Evolutionary conservation across 306 rosid genomes (phyloP).

Genomic region (Vigna radiata): DNA sequence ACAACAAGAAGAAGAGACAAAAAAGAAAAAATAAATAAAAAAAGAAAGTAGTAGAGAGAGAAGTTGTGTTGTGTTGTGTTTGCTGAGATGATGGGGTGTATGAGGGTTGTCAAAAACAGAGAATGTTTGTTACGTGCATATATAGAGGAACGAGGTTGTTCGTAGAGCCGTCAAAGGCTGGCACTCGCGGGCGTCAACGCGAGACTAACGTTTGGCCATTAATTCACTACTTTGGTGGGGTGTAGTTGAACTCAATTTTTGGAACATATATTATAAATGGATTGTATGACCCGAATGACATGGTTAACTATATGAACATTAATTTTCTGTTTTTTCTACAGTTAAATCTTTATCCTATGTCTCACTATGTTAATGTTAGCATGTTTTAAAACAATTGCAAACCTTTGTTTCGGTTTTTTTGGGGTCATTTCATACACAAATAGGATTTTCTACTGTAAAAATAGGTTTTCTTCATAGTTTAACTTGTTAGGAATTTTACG

Average conservation of each 20-base stretch:
- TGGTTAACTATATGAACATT: not conserved
- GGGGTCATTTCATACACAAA: not conserved
- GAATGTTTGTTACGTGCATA: constrained; percentile 52
- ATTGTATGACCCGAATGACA: not conserved
- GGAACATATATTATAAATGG: not conserved
- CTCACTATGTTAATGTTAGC: not conserved
- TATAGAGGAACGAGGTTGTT: constrained; percentile 45
- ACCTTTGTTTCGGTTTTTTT: not conserved
- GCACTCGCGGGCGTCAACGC: constrained; percentile 64
- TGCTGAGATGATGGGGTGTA: constrained; percentile 51
- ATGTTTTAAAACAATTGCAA: not conserved
- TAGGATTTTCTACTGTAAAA: not conserved
- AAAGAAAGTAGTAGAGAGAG: constrained; percentile 24
- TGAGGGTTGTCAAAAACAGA: constrained; percentile 53
- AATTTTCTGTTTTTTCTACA: not conserved
- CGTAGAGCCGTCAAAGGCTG: constrained; percentile 51
- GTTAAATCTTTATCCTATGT: not conserved
- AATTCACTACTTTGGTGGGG: constrained; percentile 31
- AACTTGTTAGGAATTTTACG: not conserved
- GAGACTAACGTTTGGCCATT: constrained; percentile 53
- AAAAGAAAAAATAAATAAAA: constrained; percentile 8
- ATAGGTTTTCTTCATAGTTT: not conserved
- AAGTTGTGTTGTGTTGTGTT: constrained; percentile 20
- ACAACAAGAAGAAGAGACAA: not conserved
- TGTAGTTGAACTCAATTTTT: constrained; percentile 2